Evolutionary conservation across 345 rosid species (phyloP).

Genomic region (Brassica incana): DNA sequence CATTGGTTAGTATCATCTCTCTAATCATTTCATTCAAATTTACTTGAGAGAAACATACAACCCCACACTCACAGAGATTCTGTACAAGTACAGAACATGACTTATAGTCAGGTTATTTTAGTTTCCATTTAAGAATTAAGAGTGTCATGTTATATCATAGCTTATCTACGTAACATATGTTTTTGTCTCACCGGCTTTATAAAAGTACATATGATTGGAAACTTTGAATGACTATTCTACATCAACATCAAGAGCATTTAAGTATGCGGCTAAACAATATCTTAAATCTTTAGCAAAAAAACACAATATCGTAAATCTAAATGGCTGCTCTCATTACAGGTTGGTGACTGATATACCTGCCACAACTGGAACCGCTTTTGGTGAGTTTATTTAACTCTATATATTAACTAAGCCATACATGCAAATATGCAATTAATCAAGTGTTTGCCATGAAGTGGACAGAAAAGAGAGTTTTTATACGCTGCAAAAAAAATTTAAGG

Average conservation of each 20-base stretch:
- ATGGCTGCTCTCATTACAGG: slow-evolving; percentile 22
- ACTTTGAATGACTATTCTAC: not conserved
- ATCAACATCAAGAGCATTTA: not conserved
- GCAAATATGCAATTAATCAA: too few species aligned
- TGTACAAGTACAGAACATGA: not conserved
- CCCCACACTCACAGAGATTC: not conserved
- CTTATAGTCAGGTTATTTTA: not conserved
- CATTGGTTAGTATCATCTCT: slow-evolving; percentile 28
- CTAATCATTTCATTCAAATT: not conserved
- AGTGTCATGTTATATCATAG: not conserved
- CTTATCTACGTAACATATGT: not conserved
- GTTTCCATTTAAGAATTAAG: not conserved
- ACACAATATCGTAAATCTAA: not conserved
- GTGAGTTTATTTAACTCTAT: slow-evolving; percentile 23
- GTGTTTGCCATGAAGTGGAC: too few species aligned
- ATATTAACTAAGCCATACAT: not conserved
- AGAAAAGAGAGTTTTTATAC: too few species aligned
- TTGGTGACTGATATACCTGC: slow-evolving; percentile 46
- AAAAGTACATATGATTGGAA: not conserved
- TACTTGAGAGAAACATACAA: not conserved
- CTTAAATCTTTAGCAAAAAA: too few species aligned
- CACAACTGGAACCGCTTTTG: slow-evolving; percentile 39
- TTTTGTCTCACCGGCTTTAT: not conserved
- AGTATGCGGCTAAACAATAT: not conserved
- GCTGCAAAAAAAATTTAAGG: not conserved